A percentile compares a stretch with the other conserved stretches of the same genome.
phyloP scores from a whole-genome alignment of 495 filamentous ascomycete genomes.

The Acidomyces sp. region DNA sequence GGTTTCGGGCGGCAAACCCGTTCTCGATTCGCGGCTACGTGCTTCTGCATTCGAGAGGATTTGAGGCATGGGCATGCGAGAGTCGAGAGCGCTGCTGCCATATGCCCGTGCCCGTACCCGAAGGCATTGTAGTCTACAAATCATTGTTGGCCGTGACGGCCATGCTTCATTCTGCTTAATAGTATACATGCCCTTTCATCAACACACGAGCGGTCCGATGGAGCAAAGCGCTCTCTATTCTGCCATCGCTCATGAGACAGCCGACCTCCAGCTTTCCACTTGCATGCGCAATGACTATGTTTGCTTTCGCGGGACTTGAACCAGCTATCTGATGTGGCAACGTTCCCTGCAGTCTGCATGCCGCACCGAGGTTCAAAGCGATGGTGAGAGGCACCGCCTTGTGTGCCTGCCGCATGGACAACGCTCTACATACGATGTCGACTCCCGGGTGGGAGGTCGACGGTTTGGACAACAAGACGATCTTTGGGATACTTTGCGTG shows the following conservation, averaged over 20 bases:
- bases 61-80: too few species aligned
- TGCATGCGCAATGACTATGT: slow-evolving; percentile 11
- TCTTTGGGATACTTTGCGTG: slow-evolving; percentile 41
- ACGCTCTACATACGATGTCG: slow-evolving; percentile 13
- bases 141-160: too few species aligned
- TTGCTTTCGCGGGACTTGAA: not conserved
- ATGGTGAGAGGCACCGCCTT: slow-evolving; percentile 15
- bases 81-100: too few species aligned
- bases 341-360: slow-evolving; percentile 5
- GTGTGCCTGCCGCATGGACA: slow-evolving; percentile 17
- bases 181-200: slow-evolving; percentile 14
- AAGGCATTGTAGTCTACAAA: too few species aligned
- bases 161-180: not conserved
- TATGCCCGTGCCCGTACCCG: too few species aligned
- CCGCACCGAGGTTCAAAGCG: slow-evolving; percentile 14
- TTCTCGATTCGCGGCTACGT: too few species aligned
- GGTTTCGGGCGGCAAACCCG: too few species aligned
- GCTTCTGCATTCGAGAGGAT: too few species aligned
- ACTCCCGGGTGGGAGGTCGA: not conserved
- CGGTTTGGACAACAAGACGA: slow-evolving; percentile 44
- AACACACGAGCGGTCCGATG: slow-evolving; percentile 9
- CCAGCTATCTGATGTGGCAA: slow-evolving; percentile 3
- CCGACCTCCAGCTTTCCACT: slow-evolving; percentile 12
- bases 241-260: slow-evolving; percentile 6
- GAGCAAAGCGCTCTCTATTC: slow-evolving; percentile 12